Base-by-base conservation (phyloP, 2,329 filamentous ascomycete genomes). In the Ceratocystis ficicola region DNA sequence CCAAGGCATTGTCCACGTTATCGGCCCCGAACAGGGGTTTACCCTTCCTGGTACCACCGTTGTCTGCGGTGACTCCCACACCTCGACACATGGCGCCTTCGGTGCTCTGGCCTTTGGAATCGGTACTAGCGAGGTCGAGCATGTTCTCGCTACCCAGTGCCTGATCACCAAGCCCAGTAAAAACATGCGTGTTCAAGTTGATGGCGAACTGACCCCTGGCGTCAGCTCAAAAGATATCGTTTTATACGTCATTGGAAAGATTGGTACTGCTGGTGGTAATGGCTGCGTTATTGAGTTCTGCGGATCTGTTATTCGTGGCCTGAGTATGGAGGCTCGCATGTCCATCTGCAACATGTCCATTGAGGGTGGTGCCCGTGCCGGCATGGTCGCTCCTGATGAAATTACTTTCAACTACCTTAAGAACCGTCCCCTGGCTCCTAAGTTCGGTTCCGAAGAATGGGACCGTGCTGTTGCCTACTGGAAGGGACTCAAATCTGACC, bases 281-380 rank as follows among this genome's bases (percentile, higher is more conserved):
- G 92, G 93, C 69, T 87, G 88, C 64, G 94, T 97, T 70, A 96
- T 99, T 72, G 94, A 99, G 79, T 99, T 93, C 80, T 96, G 91
- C 74, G 94, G 94, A 68, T 96, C 92, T 63, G 90, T 94, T 68
- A 96, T 99, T 74, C 86, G 90, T 71, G 79, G 77, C 68, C 81
- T 97, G 71, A 95, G 90, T 76, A 96, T 99, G 84, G 94, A 97
- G 77, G 94, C 93, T 55, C 86, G 94, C 71, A 97, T 99, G 94
- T 96, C 92, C 69, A 95, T 99, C 75, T 97, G 94, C 81, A 99
- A 99, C 80, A 97, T 97, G 94, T 91, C 92, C 15, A 96, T 97
- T 71, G 94, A 99, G 80, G 94, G 83, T 71, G 94, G 94, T 76
- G 94, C 94, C 61, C 84, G 94, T 77, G 93, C 93, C 68, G 94